Conservation (phyloP, 2,329 filamentous ascomycete species). For the Phialocephala sp. region DNA sequence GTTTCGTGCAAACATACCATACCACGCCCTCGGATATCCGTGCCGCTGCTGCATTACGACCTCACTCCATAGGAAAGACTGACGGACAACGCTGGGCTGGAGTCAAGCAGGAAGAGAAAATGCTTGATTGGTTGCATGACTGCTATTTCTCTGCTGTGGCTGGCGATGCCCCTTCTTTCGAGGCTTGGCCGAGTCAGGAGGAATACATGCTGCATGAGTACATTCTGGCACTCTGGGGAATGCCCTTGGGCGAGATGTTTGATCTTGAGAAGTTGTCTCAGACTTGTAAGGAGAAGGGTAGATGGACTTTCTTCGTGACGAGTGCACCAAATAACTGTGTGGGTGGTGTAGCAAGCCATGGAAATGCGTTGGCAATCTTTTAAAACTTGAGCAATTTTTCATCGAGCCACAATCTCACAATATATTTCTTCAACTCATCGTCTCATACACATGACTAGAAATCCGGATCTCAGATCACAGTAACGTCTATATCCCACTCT, state of each 20-base stretch:
- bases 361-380: constrained; percentile 54
- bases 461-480: neutral
- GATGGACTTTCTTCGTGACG: constrained; percentile 44
- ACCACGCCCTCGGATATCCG: constrained; percentile 47
- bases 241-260: constrained; percentile 44
- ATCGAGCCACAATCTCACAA: neutral
- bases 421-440: neutral
- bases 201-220: constrained; percentile 42
- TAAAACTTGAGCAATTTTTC: constrained; percentile 9
- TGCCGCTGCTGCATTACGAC: constrained; percentile 46
- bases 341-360: constrained; percentile 55
- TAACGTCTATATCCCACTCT: neutral
- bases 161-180: constrained; percentile 51
- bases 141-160: constrained; percentile 50
- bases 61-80: constrained; percentile 46
- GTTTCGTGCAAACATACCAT: constrained; percentile 49
- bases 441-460: neutral
- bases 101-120: constrained; percentile 52
- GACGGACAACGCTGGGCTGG: constrained; percentile 50
- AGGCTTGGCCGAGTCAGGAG: constrained; percentile 43
- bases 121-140: constrained; percentile 51
- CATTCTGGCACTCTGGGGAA: constrained; percentile 42
- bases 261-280: constrained; percentile 42
- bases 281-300: constrained; percentile 38
- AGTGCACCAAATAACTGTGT: constrained; percentile 48